Conservation (phyloP, 2,329 filamentous ascomycete genomes). For the Fusarium veterinarium region DNA sequence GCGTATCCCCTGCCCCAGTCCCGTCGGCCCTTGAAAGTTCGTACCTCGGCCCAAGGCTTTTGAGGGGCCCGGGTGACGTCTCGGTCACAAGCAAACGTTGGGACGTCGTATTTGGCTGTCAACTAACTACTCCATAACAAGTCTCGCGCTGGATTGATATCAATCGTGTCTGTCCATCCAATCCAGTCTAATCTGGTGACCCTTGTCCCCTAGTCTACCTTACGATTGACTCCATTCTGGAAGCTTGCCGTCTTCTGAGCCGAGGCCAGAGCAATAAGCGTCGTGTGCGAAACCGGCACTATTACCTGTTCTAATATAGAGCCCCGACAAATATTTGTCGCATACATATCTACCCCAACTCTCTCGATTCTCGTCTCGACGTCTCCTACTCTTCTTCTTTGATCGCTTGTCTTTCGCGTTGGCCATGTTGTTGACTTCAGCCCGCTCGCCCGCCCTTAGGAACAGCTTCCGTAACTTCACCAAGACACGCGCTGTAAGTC, state of each 20-base stretch:
- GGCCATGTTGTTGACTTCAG: slow-evolving; percentile 54
- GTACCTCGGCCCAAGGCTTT: slow-evolving; percentile 46
- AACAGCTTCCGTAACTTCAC: slow-evolving; percentile 49
- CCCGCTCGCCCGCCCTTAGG: slow-evolving; percentile 49
- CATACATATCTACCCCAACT: slow-evolving; percentile 19
- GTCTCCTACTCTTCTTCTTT: slow-evolving; percentile 3
- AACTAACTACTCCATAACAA: background rate
- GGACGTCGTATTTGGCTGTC: background rate
- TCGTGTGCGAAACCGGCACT: slow-evolving; percentile 22
- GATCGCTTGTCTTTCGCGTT: slow-evolving; percentile 17
- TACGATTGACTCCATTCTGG: slow-evolving; percentile 6
- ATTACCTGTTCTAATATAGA: slow-evolving; percentile 26
- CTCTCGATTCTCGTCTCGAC: background rate
- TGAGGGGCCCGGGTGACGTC: slow-evolving; percentile 41
- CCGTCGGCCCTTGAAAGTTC: slow-evolving; percentile 25
- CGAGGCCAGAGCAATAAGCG: slow-evolving; percentile 37
- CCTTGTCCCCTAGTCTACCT: background rate
- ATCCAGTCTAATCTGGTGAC: background rate
- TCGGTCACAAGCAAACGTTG: slow-evolving; percentile 34
- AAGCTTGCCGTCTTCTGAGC: slow-evolving; percentile 24
- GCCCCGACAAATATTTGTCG: slow-evolving; percentile 21
- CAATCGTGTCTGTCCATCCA: background rate
- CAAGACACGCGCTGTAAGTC: slow-evolving; percentile 44
- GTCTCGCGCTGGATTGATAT: background rate
- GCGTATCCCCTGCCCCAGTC: background rate